Conservation (phyloP, 768 basidiomycete genomes). For the Termitomyces sp. region DNA sequence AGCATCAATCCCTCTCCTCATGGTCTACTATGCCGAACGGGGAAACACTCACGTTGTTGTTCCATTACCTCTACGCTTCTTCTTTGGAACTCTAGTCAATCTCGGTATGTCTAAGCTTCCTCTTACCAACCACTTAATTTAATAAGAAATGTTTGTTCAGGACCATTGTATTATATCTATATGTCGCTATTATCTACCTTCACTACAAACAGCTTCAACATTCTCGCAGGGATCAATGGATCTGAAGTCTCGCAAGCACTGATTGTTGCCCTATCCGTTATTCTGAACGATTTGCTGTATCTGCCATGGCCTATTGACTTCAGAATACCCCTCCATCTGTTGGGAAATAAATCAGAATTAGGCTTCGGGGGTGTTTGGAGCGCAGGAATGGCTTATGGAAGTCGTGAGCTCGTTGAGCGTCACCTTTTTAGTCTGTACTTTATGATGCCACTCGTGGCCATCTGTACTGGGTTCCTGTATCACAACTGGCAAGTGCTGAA, state of each 20-base stretch:
- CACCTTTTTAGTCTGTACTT: slow-evolving; percentile 97
- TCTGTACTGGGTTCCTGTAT: slow-evolving; percentile 86
- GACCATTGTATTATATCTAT: slow-evolving; percentile 93
- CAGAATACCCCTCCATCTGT: slow-evolving; percentile 64
- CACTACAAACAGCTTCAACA: slow-evolving; percentile 97
- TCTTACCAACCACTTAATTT: background rate
- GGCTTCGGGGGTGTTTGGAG: slow-evolving; percentile 78
- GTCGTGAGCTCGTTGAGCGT: slow-evolving; percentile 81
- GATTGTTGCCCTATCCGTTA: slow-evolving; percentile 87
- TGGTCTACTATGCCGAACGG: slow-evolving; percentile 94
- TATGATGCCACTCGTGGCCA: slow-evolving; percentile 91
- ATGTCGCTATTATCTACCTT: slow-evolving; percentile 96
- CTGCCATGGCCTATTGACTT: slow-evolving; percentile 85
- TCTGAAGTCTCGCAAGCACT: slow-evolving; percentile 93
- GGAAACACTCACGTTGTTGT: slow-evolving; percentile 94
- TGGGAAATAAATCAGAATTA: slow-evolving; percentile 62
- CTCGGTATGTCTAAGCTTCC: slow-evolving; percentile 55
- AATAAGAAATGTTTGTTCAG: slow-evolving; percentile 34
- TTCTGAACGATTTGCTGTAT: slow-evolving; percentile 89
- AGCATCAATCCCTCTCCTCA: slow-evolving; percentile 88
- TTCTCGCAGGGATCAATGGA: slow-evolving; percentile 96
- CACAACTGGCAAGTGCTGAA: slow-evolving; percentile 81
- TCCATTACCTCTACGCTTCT: slow-evolving; percentile 70
- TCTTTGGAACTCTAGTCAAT: slow-evolving; percentile 80
- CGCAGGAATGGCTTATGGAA: slow-evolving; percentile 84